Percentiles rank a stretch among this genome's conserved stretches.
Evolutionary conservation across 495 filamentous ascomycete species (phyloP).

Genomic region (Penicillium lagena): DNA sequence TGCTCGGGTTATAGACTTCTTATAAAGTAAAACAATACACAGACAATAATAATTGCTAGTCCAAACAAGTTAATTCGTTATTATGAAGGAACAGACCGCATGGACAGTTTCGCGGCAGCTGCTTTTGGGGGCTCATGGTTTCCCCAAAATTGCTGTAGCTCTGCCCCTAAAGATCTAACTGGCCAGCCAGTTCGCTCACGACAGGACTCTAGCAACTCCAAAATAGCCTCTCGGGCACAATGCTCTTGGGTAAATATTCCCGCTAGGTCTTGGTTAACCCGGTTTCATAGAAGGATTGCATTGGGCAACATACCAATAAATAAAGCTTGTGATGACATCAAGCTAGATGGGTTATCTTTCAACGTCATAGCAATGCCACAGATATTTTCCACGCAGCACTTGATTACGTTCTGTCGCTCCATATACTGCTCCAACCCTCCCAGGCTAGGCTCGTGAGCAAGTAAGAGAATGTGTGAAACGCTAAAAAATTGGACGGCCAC

Average conservation of each 20-base stretch:
- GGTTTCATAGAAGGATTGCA: background rate
- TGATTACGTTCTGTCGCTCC: conserved; percentile 9
- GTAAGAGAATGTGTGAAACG: conserved; percentile 12
- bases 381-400: conserved; percentile 12
- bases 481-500: conserved; percentile 16
- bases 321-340: conserved; percentile 24
- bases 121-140: background rate
- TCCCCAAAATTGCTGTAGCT: conserved; percentile 13
- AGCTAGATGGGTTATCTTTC: conserved; percentile 13
- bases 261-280: conserved; percentile 5
- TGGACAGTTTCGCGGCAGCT: background rate
- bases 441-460: conserved; percentile 13
- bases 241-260: conserved; percentile 10
- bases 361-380: conserved; percentile 18
- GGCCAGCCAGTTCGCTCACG: conserved; percentile 15
- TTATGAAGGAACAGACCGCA: background rate
- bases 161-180: conserved; percentile 9
- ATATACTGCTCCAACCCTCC: conserved; percentile 10
- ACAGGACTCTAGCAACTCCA: conserved; percentile 13
- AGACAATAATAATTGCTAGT: background rate
- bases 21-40: background rate
- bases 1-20: conserved; percentile 12
- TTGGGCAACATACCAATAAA: conserved; percentile 10
- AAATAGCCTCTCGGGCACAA: conserved; percentile 7
- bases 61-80: background rate